Evolutionary conservation across 2,329 filamentous ascomycete genomes (phyloP).

Genomic region (Sporothrix mexicana): DNA sequence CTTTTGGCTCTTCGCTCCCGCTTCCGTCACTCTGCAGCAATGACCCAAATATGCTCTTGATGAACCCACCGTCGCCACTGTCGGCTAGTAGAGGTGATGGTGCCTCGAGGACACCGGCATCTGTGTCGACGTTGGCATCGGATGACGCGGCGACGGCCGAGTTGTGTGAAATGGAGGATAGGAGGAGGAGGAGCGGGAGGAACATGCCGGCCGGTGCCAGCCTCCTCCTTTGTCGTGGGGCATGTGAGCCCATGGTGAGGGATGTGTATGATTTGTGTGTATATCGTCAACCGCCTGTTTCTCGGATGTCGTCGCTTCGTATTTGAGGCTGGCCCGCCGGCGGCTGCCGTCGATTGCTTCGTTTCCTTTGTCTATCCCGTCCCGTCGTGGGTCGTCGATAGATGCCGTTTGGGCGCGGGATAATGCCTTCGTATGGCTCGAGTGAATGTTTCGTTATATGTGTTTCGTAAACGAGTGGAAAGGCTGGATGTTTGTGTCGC

Average conservation of each 20-base stretch:
- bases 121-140: conserved; percentile 6
- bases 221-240: conserved; percentile 19
- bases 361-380: conserved; percentile 9
- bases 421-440: not conserved
- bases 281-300: not conserved
- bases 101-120: conserved; percentile 8
- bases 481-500: not conserved
- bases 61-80: not conserved
- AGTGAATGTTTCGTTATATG: not conserved
- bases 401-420: no score
- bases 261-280: not conserved
- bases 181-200: conserved; percentile 62
- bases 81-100: not conserved
- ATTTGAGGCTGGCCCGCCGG: not conserved
- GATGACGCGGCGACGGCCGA: conserved; percentile 36
- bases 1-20: not conserved
- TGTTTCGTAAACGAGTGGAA: not conserved
- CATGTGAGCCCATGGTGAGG: not conserved
- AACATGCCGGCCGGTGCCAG: conserved; percentile 49
- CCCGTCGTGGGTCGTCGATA: not conserved
- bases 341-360: not conserved
- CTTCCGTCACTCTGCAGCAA: conserved; percentile 3
- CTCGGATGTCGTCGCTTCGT: not conserved
- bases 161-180: conserved; percentile 64
- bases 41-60: conserved; percentile 12